Evolutionary conservation across 805 yeast genomes (phyloP), one percentile per base, ranked within the genome.

Genomic region (Candida broadrunensis): DNA sequence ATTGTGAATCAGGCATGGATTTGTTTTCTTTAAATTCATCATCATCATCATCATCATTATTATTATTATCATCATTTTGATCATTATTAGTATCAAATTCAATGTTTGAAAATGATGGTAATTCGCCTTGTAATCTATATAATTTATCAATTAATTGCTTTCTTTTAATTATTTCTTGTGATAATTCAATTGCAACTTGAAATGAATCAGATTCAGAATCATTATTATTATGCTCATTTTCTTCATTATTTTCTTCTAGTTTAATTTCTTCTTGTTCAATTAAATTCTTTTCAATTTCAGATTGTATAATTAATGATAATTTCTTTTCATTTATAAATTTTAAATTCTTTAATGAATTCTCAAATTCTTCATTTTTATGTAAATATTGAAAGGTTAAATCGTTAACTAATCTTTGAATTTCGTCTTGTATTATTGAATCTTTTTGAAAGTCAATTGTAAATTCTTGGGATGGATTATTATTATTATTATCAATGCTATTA

Each of bases 341-440:
- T 24, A 33, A 45, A 13, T 36, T 31, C n/a, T 9, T 16, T 23
- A 31, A n/a, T 4, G 37, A 15, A 3, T 44, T 39, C 7, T 48
- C 45, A 15, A 65, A 47, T 25, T 65, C 68, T 17, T 68, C 63
- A 41, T 54, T 51, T 38, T 59, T 51, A 34, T 60, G 61, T 25
- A 67, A 49, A 14, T 50, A 50, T 47, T 67, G 73, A 38, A 56
- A 70, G 5, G 61, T 53, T 39, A 69, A 52, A 44, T 70, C 74
- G 37, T 68, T 69, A n/a, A 60, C 43, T 33, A 70, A 51, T 20
- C 74, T 49, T 41, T 55, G 53, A 17, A 70, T 65, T 43, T 70
- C 75, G 15, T 65, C 74, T 45, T 70, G 74, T 16, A 70, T 57
- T 9, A 69, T 51, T 36, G 52, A 46, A 44, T 66, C 72, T 35